Base-by-base conservation (phyloP, 2,329 filamentous ascomycete species). In the Dendryphion nanum region DNA sequence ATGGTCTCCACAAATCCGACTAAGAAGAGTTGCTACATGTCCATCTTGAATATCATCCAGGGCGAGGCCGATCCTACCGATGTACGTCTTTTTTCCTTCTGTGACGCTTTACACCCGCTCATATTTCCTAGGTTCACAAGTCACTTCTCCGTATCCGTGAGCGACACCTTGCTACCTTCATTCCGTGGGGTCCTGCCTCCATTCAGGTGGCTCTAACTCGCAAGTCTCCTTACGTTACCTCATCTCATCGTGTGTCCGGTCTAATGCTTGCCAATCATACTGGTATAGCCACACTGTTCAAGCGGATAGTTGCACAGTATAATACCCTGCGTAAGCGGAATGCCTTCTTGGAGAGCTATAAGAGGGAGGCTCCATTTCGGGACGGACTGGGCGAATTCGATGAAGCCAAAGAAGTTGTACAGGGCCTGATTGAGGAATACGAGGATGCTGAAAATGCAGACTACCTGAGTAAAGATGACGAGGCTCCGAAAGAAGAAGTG, bases 1-100 rank as follows among this genome's bases (percentile, higher is more conserved):
- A 98, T 98, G 93, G 93, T 98, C 31, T 95, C 90, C 17, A 95
- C 93, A 16, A 85, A 89, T 40, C 90, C 91, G 1, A 87, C 86
- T 57, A 97, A 97, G 73, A 94, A 89, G 73, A 96, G 89, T 71
- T 98, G 93, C 73, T 98, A 98, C 73, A 97, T 98, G 61, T 95
- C 89, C 33, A 97, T 98, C 53, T 76, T 98, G 47, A 97, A 98
- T 68, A 95, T 98, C 57, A 98, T 98, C 56, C 93, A 97, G 73
- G 93, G 93, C 58, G 93, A 98, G 67, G 93, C 94, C 26, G 94
- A 98, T 63, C 91, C 93, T 6, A 97, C 91, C 3, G 94, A 98
- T 68, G 88, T 78, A 58, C 51, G 67, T 26, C 23, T n/a, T 26
- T 26, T 26, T n/a, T n/a, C n/a, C n/a, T n/a, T n/a, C n/a, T n/a